Conservation (phyloP, 208 protist genomes). For the Wallacemonas rigidus region DNA sequence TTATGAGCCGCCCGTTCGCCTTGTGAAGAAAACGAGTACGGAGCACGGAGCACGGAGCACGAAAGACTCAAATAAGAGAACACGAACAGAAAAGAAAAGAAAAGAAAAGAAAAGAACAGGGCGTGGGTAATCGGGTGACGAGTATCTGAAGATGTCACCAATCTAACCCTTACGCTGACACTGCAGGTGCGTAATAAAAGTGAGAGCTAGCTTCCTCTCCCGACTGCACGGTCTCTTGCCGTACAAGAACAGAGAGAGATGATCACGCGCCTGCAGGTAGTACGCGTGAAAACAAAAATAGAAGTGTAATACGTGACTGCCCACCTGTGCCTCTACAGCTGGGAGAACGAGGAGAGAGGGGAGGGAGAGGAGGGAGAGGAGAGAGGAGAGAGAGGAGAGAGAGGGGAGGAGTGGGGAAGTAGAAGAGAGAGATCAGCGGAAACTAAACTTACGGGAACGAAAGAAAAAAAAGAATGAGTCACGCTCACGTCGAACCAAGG, state of each 20-base stretch:
- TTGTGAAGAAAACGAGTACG: too few species aligned
- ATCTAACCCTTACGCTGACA: too few species aligned
- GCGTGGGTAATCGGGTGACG: background rate
- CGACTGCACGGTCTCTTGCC: too few species aligned
- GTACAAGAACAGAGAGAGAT: too few species aligned
- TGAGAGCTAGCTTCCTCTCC: too few species aligned
- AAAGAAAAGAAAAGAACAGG: background rate
- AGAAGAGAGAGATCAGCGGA: too few species aligned
- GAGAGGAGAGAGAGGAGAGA: background rate
- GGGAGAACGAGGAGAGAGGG: background rate
- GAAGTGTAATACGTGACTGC: background rate
- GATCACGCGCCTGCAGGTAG: too few species aligned
- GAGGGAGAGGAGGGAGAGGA: background rate
- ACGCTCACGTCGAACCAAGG: too few species aligned
- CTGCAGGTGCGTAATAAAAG: too few species aligned
- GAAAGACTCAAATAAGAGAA: slow-evolving; percentile 11
- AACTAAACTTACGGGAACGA: too few species aligned
- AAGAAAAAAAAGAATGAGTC: too few species aligned
- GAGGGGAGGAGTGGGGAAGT: background rate
- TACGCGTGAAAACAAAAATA: background rate
- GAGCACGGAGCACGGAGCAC: background rate
- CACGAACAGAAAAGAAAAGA: background rate
- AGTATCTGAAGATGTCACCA: background rate
- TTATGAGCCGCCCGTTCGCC: too few species aligned
- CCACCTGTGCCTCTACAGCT: background rate